Evolutionary conservation across 2,329 filamentous ascomycete genomes (phyloP), one percentile per base, ranked within the genome.

Genomic region (Grosmannia penicillata): DNA sequence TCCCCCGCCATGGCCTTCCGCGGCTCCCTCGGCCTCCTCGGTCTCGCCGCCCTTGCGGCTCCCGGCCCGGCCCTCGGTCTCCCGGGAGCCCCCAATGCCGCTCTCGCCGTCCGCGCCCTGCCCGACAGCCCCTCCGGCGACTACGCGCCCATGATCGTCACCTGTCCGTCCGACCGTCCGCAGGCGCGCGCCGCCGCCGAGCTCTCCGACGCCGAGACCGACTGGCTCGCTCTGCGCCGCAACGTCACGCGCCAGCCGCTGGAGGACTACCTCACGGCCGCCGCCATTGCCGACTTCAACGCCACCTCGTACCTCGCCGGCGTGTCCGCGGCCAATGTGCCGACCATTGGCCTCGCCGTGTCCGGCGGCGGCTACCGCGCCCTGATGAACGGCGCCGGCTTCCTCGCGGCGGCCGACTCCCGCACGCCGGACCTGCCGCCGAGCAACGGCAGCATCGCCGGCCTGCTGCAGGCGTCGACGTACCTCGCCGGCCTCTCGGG

Each of bases 341-440:
- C 67, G 37, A 68, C 66, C 47, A 76, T 93, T 44, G 84, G 68
- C 14, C 72, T 93, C 45, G 82, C 85, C 10, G 64, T 82, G 32
- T 91, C 83, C 0, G 85, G 85, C 11, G 86, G 86, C 53, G 86
- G 86, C 26, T 93, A 91, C 55, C 70, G 86, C 40, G 85, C 86
- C n/a, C 66, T 93, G 61, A 65, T 87, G 62, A 89, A 82, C 52
- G 85, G 83, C 27, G 86, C 78, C 14, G 86, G 86, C 43, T 79
- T 78, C 31, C 49, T 93, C 14, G 72, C 81, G 23, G 86, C 85
- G 1, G 87, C 85, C 47, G 86, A 94, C 55, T 71, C 59, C 48
- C 72, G 86, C 17, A 86, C 81, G 0, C 54, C 64, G 0, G 72
- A 73, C 39, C 64, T 76, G 3, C 80, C 73, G 0, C 58, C 50